These are phyloP conservation scores for Rubia tinctorum DNA, from an alignment of 305 asterid species.

Conservation along the genomic window DNA sequence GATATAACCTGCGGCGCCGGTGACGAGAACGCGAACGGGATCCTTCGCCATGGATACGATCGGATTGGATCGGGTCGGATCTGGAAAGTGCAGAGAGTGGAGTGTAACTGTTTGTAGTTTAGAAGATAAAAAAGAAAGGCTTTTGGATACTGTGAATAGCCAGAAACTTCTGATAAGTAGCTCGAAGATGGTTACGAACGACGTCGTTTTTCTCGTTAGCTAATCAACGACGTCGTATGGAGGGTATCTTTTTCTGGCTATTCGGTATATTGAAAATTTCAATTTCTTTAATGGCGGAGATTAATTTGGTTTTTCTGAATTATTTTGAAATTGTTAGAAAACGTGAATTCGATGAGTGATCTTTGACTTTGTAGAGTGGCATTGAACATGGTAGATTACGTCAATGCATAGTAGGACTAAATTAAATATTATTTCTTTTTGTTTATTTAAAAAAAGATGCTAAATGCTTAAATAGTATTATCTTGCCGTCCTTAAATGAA, in stretches of 20 bases:
- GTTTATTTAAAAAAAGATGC: too few relatives aligned
- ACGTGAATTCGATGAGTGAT: not conserved
- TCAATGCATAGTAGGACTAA: not conserved
- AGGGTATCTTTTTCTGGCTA: not conserved
- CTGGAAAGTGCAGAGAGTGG: not conserved
- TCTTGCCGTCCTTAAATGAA: constrained; percentile 1
- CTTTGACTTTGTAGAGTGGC: not conserved
- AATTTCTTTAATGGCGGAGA: not conserved
- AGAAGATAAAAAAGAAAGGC: not conserved
- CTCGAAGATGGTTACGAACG: not conserved
- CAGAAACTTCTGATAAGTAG: not conserved
- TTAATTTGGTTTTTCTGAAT: not conserved
- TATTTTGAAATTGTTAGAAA: not conserved
- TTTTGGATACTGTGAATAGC: not conserved
- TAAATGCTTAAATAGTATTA: not conserved
- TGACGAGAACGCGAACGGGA: constrained; percentile 80
- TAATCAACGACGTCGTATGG: not conserved
- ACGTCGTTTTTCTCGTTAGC: not conserved
- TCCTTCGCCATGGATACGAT: constrained; percentile 56
- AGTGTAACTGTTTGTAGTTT: not conserved
- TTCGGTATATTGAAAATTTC: not conserved
- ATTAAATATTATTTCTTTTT: not conserved
- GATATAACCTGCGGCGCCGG: constrained; percentile 75
- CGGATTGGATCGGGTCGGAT: constrained; percentile 19
- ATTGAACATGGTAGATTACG: constrained; percentile 6